Evolutionary conservation across 1,284 basidiomycete genomes (phyloP).

Genomic region (Takashimella tepidaria): DNA sequence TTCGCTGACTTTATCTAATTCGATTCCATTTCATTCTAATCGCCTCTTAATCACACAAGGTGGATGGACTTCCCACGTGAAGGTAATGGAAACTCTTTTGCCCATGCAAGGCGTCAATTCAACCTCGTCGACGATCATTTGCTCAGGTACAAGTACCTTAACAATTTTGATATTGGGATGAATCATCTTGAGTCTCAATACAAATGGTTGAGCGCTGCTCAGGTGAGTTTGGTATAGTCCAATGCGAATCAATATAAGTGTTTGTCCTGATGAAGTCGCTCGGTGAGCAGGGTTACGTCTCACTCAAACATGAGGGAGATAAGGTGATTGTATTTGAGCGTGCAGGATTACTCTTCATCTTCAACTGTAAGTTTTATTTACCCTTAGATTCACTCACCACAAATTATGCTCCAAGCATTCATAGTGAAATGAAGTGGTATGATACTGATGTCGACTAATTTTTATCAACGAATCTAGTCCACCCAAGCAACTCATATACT

Average conservation of each 20-base stretch:
- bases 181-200: conserved; percentile 74
- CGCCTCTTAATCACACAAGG: conserved; percentile 51
- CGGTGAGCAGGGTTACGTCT: conserved; percentile 68
- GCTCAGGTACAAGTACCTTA: conserved; percentile 86
- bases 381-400: background rate
- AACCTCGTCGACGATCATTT: conserved; percentile 82
- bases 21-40: conserved; percentile 4
- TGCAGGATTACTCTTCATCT: conserved; percentile 85
- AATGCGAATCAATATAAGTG: background rate
- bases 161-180: conserved; percentile 92
- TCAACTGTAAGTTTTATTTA: conserved; percentile 61
- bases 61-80: conserved; percentile 98
- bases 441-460: background rate
- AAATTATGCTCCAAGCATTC: too few relatives aligned
- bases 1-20: background rate
- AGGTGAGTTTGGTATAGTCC: conserved; percentile 51
- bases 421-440: too few relatives aligned
- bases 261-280: background rate
- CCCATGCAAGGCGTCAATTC: conserved; percentile 93
- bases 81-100: conserved; percentile 92
- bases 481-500: conserved; percentile 77
- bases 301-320: conserved; percentile 85
- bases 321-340: conserved; percentile 92
- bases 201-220: conserved; percentile 78
- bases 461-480: conserved; percentile 50